phyloP scores from a whole-genome alignment of 2,329 filamentous ascomycete genomes.

The Alternaria ventricosa region DNA sequence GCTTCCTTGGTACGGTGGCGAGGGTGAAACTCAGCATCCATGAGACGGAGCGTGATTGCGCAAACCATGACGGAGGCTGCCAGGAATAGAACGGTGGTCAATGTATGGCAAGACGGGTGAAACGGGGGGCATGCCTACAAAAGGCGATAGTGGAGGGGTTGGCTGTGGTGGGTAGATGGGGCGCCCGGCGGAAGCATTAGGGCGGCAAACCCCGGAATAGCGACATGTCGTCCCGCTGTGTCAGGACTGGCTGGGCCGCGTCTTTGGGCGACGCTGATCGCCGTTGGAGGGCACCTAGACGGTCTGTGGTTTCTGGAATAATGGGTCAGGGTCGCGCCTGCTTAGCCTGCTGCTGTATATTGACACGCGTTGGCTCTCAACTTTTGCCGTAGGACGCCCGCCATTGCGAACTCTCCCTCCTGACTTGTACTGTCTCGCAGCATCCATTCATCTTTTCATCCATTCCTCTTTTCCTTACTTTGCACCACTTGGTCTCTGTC shows the following conservation, averaged over 20 bases:
- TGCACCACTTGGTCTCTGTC: background rate
- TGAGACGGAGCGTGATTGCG: background rate
- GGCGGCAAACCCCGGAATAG: constrained; percentile 7
- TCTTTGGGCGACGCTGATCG: constrained; percentile 2
- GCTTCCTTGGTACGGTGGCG: constrained; percentile 2
- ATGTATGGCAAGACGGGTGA: constrained; percentile 17
- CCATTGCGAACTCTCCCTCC: constrained; percentile 6
- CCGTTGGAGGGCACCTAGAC: constrained; percentile 7
- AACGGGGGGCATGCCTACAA: constrained; percentile 10
- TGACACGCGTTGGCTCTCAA: constrained; percentile 15
- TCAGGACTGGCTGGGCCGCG: constrained; percentile 2
- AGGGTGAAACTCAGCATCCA: constrained; percentile 1
- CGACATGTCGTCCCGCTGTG: background rate
- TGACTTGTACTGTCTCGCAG: background rate
- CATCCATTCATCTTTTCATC: background rate
- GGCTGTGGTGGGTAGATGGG: constrained; percentile 3
- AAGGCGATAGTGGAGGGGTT: constrained; percentile 4
- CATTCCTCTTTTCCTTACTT: background rate
- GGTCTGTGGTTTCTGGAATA: constrained; percentile 9
- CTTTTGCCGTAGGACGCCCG: constrained; percentile 4
- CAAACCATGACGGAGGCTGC: constrained; percentile 1
- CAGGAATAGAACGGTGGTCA: constrained; percentile 16
- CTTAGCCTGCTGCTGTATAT: background rate
- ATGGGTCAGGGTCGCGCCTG: constrained; percentile 16
- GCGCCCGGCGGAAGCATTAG: constrained; percentile 5